These are phyloP conservation scores for Trichoderma brevicompactum DNA, from an alignment of 2,329 filamentous ascomycete species.

Conservation along the genomic window DNA sequence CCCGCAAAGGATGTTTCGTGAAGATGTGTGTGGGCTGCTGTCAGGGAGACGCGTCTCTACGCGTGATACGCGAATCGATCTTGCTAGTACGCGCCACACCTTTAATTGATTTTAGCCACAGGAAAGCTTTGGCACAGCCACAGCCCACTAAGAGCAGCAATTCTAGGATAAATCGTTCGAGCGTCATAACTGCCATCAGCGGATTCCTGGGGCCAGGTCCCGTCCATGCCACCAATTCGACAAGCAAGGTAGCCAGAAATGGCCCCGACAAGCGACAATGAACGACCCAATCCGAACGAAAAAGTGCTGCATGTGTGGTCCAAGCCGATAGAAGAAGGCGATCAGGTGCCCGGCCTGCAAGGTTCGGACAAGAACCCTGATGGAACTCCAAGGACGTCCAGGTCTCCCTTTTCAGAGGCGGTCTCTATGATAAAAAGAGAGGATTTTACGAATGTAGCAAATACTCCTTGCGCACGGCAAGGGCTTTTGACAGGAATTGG, in stretches of 20 bases:
- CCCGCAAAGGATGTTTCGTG: constrained; percentile 11
- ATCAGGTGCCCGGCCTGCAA: constrained; percentile 28
- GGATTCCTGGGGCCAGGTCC: neutral
- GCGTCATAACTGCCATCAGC: constrained; percentile 14
- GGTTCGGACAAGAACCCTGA: constrained; percentile 25
- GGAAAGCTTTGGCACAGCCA: constrained; percentile 15
- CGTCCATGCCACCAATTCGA: constrained; percentile 25
- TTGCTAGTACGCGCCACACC: constrained; percentile 34
- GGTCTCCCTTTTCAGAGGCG: constrained; percentile 57
- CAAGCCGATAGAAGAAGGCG: constrained; percentile 40
- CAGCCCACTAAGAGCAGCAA: constrained; percentile 13
- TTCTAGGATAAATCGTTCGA: constrained; percentile 19
- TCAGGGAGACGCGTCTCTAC: constrained; percentile 42
- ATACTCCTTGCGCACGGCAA: constrained; percentile 82
- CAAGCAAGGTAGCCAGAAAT: constrained; percentile 42
- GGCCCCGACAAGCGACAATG: constrained; percentile 40
- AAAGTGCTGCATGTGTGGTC: constrained; percentile 46
- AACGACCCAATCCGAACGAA: constrained; percentile 35
- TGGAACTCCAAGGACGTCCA: constrained; percentile 30
- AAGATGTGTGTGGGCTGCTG: constrained; percentile 20
- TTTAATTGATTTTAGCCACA: constrained; percentile 43
- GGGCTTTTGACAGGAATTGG: constrained; percentile 83
- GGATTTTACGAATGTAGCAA: constrained; percentile 74
- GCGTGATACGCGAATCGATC: constrained; percentile 40
- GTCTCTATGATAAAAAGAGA: constrained; percentile 68